Percentiles rank a stretch among this genome's conserved stretches.
Evolutionary conservation across 768 basidiomycete genomes (phyloP).

Genomic region (Exsudoporus frostii): DNA sequence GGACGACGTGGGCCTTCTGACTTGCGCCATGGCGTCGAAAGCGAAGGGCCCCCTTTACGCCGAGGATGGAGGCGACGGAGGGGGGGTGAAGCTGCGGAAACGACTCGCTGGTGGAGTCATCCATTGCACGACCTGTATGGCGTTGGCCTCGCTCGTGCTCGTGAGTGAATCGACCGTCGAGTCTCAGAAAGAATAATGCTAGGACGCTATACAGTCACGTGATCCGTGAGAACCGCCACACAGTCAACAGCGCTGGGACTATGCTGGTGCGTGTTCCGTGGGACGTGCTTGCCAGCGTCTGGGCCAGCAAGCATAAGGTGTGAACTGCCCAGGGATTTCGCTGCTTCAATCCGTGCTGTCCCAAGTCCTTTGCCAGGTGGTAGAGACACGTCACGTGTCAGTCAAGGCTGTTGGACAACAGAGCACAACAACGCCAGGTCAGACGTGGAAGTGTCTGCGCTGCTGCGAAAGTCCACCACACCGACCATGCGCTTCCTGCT

Average conservation of each 20-base stretch:
- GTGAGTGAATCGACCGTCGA: constrained; percentile 1
- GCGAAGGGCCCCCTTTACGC: constrained; percentile 59
- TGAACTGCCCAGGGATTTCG: too few relatives aligned
- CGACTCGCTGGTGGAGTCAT: constrained; percentile 38
- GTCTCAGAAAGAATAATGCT: not conserved
- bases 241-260: too few relatives aligned
- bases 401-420: constrained; percentile 18
- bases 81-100: constrained; percentile 27
- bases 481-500: constrained; percentile 28
- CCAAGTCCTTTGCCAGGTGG: too few relatives aligned
- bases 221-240: constrained; percentile 16
- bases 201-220: constrained; percentile 18
- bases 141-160: constrained; percentile 12
- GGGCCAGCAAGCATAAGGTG: too few relatives aligned
- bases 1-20: constrained; percentile 65
- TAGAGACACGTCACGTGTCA: too few relatives aligned
- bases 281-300: too few relatives aligned
- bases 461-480: not conserved
- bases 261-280: too few relatives aligned
- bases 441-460: constrained; percentile 20
- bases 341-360: too few relatives aligned
- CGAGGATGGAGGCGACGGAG: constrained; percentile 53
- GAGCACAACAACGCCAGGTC: constrained; percentile 12
- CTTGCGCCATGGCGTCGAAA: constrained; percentile 64
- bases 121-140: constrained; percentile 26